These are phyloP conservation scores for Eucalyptus cloeziana DNA, from an alignment of 345 rosid species.

Conservation along the genomic window DNA sequence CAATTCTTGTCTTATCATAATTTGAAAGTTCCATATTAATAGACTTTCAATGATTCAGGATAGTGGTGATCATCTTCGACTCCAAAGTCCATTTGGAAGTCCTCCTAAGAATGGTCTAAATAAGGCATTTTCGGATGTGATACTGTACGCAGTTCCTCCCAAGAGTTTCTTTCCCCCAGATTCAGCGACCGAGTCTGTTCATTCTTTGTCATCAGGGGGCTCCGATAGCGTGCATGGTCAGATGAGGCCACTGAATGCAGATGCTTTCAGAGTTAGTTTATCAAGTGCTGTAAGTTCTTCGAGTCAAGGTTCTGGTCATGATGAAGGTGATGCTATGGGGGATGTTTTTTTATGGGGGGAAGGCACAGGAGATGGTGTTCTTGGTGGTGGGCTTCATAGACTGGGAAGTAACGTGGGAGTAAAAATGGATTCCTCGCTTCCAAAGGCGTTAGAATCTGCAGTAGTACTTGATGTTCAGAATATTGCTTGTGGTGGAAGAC, in stretches of 20 bases:
- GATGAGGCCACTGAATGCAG: constrained; percentile 59
- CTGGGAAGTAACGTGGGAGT: constrained; percentile 23
- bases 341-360: constrained; percentile 83
- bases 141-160: constrained; percentile 72
- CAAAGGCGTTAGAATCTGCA: constrained; percentile 65
- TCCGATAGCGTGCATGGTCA: constrained; percentile 87
- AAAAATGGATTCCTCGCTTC: constrained; percentile 55
- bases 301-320: constrained; percentile 84
- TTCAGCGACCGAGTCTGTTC: constrained; percentile 74
- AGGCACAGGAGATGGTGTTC: constrained; percentile 50
- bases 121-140: constrained; percentile 77
- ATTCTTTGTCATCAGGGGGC: constrained; percentile 95
- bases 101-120: constrained; percentile 91
- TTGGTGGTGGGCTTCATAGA: constrained; percentile 61
- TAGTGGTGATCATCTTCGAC: constrained; percentile 53
- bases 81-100: constrained; percentile 90
- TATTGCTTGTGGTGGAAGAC: constrained; percentile 69
- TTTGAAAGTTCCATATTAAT: not conserved
- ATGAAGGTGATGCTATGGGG: constrained; percentile 72
- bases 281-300: constrained; percentile 90
- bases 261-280: constrained; percentile 91
- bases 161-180: constrained; percentile 79
- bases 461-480: constrained; percentile 72
- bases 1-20: not conserved
- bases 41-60: constrained; percentile 39